Evolutionary conservation across 495 filamentous ascomycete genomes (phyloP), one percentile per base, ranked within the genome.

Genomic region (Platismatia glauca): DNA sequence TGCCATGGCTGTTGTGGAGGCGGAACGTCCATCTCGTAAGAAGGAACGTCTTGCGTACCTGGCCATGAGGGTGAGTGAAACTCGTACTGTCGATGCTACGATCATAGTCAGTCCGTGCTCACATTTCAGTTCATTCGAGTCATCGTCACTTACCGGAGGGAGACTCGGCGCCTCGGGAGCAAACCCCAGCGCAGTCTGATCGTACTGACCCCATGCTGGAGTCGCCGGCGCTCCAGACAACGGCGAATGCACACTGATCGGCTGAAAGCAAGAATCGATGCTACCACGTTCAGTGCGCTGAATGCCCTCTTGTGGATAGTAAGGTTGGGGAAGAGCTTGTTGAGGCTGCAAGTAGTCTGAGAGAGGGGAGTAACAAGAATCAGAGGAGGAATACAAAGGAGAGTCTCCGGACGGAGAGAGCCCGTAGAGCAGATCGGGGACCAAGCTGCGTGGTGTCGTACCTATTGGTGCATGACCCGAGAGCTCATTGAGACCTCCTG

Each of bases 311-410:
- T 53, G 61, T 7, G 61, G 22, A 57, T 60, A 55, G 12, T 55
- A 67, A 18, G 55, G 61, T 15, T 64, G 65, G 38, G 65, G 41
- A 39, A 67, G 24, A 41, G 65, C 61, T 55, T 59, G 50, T 33
- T 53, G 65, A 37, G 61, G 65, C 24, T 67, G 65, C 57, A 64
- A 46, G 65, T 67, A 67, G 50, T 67, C 65, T 67, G 65, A 67
- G 16, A 64, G 60, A 43, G 65, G 65, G 57, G 65, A 67, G 39
- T 67, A 67, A 62, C 65, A 67, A 64, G 65, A 67, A 67, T 67
- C 65, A 67, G 65, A 67, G 35, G 66, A 68, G 56, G 68, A 68
- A 53, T 68, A 70, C 50, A 68, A 60, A 56, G 65, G 66, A 57
- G 68, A 70, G 13, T 70, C 68, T 33, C 64, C 63, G 27, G 68